A percentile compares a stretch with the other conserved stretches of the same genome.
phyloP scores from a whole-genome alignment of 2,329 filamentous ascomycete genomes.

The Harringtonia lauricola region DNA sequence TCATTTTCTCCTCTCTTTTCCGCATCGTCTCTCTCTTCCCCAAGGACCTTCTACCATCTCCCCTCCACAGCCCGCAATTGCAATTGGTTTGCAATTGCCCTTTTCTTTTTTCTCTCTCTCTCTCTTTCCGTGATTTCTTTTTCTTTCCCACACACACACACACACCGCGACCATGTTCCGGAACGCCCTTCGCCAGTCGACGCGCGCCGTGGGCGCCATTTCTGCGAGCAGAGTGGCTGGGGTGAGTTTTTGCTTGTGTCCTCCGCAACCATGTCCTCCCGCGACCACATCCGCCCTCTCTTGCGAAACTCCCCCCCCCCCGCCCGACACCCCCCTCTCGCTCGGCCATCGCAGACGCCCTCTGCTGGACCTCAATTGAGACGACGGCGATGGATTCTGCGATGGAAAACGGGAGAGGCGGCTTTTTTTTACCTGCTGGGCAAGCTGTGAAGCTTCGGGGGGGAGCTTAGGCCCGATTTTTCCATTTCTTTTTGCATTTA shows the following conservation, averaged over 20 bases:
- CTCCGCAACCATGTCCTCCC: no score
- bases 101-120: conserved; percentile 39
- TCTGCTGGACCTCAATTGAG: no score
- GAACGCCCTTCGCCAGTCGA: conserved; percentile 94
- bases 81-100: conserved; percentile 47
- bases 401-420: no score
- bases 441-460: no score
- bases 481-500: conserved; percentile 19
- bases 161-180: conserved; percentile 71
- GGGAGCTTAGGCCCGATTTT: no score
- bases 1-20: conserved; percentile 10
- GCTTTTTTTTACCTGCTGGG: no score
- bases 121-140: conserved; percentile 36
- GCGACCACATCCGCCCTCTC: no score
- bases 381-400: no score
- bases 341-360: no score
- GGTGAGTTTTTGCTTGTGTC: no score
- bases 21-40: conserved; percentile 8
- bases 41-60: conserved; percentile 2
- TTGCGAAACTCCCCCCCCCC: no score
- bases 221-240: conserved; percentile 86
- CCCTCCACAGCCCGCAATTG: conserved; percentile 34
- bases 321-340: no score
- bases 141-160: conserved; percentile 5
- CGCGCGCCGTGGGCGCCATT: conserved; percentile 87